Percentiles rank a stretch among this genome's conserved stretches.
Evolutionary conservation across 139 green algal genomes (phyloP).

Genomic region (Chlorella sp.): DNA sequence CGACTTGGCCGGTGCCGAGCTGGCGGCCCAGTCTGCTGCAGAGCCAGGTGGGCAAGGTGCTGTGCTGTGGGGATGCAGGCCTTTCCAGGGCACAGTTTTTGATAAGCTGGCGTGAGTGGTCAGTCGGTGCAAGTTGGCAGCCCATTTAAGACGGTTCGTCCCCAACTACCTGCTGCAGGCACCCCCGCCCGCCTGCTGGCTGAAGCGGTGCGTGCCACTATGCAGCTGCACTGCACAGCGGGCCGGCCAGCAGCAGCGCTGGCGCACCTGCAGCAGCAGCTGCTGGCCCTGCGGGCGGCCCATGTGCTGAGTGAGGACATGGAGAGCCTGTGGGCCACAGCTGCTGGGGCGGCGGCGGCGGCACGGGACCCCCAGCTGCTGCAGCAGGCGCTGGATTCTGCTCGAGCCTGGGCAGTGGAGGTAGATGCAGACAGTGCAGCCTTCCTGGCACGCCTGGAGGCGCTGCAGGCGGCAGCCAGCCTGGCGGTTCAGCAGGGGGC

Average conservation of each 20-base stretch:
- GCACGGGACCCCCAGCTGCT: neutral
- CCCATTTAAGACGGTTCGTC: too few species aligned
- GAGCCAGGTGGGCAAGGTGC: slow-evolving; percentile 30
- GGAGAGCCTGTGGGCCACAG: slow-evolving; percentile 42
- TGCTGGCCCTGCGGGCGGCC: slow-evolving; percentile 1
- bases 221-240: slow-evolving; percentile 39
- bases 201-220: neutral
- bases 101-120: too few species aligned
- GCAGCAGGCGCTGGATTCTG: neutral
- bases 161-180: neutral
- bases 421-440: neutral
- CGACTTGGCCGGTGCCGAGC: slow-evolving; percentile 24
- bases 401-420: slow-evolving; percentile 21
- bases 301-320: neutral
- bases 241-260: slow-evolving; percentile 36
- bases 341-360: slow-evolving; percentile 36
- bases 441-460: neutral
- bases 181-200: slow-evolving; percentile 9
- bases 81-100: too few species aligned
- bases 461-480: slow-evolving; percentile 26
- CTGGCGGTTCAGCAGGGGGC: slow-evolving; percentile 6
- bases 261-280: slow-evolving; percentile 39
- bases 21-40: slow-evolving; percentile 9
- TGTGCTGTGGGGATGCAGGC: too few species aligned
- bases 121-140: too few species aligned